Evolutionary conservation across 2,329 filamentous ascomycete species (phyloP), one percentile per base, ranked within the genome.

Genomic region (Talaromyces sp.): DNA sequence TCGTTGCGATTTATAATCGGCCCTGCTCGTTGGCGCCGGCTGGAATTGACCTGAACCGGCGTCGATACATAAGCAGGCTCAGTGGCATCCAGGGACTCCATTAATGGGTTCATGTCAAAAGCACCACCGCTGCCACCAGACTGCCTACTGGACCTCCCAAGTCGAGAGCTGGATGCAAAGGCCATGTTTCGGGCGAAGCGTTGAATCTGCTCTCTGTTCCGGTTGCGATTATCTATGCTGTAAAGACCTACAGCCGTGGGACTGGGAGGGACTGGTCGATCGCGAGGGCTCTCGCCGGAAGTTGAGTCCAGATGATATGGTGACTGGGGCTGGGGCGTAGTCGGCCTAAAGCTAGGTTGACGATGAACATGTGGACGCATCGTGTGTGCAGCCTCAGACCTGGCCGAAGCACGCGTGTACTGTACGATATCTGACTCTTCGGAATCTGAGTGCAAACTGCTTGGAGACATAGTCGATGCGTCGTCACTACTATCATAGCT

Each of bases 351-450:
- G 55, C 22, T 51, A 58, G 39, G 25, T 58, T 25, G 22, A 58
- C 15, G 55, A 58, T 51, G 39, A 39, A 47, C 39, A 51, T 58
- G 28, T 32, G 44, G 55, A 33, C 28, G 39, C 39, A 51, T 36
- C 25, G 39, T 49, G 39, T 58, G 49, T 58, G 39, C 55, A 58
- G 44, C 55, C 55, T 49, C 55, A 58, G 55, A 47, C 39, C 55
- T 51, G 1, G 44, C 55, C 39, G 39, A 49, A 22, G 55, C 55
- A 58, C 39, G 55, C 55, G n/a, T 58, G 30, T 6, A n/a, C 55
- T 51, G 55, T 51, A 49, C 39, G 30, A 58, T 58, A 28, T 2
- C 28, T 58, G 55, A 58, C 17, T 28, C 55, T 58, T 58, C 55
- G 44, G 44, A 47, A 49, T 58, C 25, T 22, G 44, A 58, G n/a